A percentile compares a stretch with the other conserved stretches of the same genome.
Conservation (phyloP, 805 yeast species). For the Pichia gijzeniarum region DNA sequence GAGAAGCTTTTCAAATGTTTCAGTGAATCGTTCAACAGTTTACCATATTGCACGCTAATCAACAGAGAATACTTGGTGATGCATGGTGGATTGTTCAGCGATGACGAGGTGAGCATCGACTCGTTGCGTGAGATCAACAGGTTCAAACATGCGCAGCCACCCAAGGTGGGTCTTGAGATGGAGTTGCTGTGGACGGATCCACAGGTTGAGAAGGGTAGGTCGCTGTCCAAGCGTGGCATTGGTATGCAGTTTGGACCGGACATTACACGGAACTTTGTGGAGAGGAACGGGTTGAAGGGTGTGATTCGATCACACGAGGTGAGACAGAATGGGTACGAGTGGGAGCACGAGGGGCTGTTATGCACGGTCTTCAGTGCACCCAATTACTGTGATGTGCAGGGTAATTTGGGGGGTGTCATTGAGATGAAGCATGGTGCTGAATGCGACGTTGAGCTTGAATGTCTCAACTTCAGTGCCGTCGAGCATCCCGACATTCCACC, state of each 20-base stretch:
- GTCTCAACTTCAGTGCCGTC: constrained; percentile 67
- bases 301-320: constrained; percentile 94
- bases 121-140: constrained; percentile 71
- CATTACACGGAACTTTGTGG: constrained; percentile 73
- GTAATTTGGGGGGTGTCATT: constrained; percentile 85
- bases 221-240: constrained; percentile 88
- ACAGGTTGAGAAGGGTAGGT: constrained; percentile 67
- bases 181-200: constrained; percentile 98
- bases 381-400: constrained; percentile 89
- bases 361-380: constrained; percentile 98
- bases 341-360: constrained; percentile 79
- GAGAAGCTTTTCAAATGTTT: constrained; percentile 76
- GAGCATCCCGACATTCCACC: constrained; percentile 90
- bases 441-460: constrained; percentile 31
- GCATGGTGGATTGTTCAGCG: constrained; percentile 93
- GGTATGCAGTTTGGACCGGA: constrained; percentile 98
- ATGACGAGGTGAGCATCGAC: constrained; percentile 60
- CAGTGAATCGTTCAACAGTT: constrained; percentile 74
- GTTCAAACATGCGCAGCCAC: constrained; percentile 66
- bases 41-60: constrained; percentile 81
- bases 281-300: constrained; percentile 63
- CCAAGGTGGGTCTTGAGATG: constrained; percentile 89
- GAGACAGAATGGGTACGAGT: constrained; percentile 82
- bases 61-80: constrained; percentile 76
- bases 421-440: constrained; percentile 37